These are phyloP conservation scores for Capronia coronata DNA, from an alignment of 2,329 filamentous ascomycete genomes.

Conservation along the genomic window DNA sequence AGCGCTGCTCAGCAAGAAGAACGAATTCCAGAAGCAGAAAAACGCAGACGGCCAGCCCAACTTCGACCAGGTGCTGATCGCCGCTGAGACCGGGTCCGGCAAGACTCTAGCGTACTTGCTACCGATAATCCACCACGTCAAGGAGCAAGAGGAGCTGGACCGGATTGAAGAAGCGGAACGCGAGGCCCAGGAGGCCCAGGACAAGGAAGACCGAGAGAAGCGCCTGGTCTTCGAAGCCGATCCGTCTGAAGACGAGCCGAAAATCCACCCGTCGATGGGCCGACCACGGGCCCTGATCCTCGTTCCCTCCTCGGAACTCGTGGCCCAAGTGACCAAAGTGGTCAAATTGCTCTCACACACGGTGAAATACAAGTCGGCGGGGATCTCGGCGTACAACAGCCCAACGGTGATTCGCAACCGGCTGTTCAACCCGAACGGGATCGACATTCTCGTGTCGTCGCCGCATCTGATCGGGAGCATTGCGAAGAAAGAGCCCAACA, in stretches of 20 bases:
- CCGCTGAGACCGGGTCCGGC: constrained; percentile 92
- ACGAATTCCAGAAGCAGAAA: constrained; percentile 29
- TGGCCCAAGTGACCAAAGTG: constrained; percentile 74
- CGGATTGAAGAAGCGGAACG: constrained; percentile 51
- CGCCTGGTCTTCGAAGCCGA: constrained; percentile 55
- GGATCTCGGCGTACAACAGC: constrained; percentile 71
- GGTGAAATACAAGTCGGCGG: constrained; percentile 77
- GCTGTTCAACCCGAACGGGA: constrained; percentile 70
- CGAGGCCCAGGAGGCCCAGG: constrained; percentile 33
- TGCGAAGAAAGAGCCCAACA: constrained; percentile 80
- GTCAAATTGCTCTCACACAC: constrained; percentile 77
- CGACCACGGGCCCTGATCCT: constrained; percentile 78
- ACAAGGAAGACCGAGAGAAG: constrained; percentile 43
- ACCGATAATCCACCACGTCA: constrained; percentile 77
- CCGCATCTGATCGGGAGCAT: constrained; percentile 86
- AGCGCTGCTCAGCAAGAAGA: constrained; percentile 53
- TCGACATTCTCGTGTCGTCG: constrained; percentile 81
- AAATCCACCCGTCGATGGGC: constrained; percentile 66
- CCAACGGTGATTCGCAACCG: constrained; percentile 75
- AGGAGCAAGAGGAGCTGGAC: constrained; percentile 63
- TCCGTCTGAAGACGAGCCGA: constrained; percentile 52
- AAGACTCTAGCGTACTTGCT: constrained; percentile 92
- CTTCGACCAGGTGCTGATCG: constrained; percentile 68
- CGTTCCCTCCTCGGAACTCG: constrained; percentile 86
- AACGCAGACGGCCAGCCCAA: constrained; percentile 38